Conservation (phyloP, 164 flowering plant species). For the Vitis rotundifolia region DNA sequence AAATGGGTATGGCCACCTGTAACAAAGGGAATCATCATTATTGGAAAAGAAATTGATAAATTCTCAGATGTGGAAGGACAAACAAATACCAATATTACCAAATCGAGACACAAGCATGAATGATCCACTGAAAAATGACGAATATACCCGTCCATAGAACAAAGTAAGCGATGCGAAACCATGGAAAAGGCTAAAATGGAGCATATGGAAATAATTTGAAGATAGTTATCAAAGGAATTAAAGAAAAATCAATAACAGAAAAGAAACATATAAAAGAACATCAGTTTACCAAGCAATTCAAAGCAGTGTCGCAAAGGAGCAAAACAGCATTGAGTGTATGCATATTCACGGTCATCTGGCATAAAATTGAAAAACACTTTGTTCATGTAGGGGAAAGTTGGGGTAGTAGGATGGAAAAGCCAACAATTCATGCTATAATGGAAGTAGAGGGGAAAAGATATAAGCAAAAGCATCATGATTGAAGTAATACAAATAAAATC, state of each 20-base stretch:
- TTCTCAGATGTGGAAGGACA: not conserved
- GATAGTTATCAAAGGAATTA: not conserved
- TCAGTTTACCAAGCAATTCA: slow-evolving; percentile 40
- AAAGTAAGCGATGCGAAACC: slow-evolving; percentile 50
- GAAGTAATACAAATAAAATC: not conserved
- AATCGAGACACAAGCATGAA: slow-evolving; percentile 40
- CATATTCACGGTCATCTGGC: slow-evolving; percentile 36
- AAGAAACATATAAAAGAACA: not conserved
- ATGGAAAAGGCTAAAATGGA: slow-evolving; percentile 43
- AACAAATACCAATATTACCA: slow-evolving; percentile 27
- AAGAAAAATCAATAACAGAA: not conserved
- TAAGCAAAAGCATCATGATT: not conserved
- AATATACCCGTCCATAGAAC: slow-evolving; percentile 41
- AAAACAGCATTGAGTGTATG: slow-evolving; percentile 33
- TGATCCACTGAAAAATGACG: slow-evolving; percentile 54
- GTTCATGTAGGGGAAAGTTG: not conserved
- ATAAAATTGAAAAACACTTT: not conserved
- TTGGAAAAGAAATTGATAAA: not conserved
- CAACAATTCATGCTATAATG: not conserved
- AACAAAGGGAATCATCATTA: not conserved
- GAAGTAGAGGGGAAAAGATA: not conserved
- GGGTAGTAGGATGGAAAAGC: not conserved
- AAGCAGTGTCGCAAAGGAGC: slow-evolving; percentile 37
- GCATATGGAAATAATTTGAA: not conserved
- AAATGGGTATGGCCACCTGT: slow-evolving; percentile 71